Evolutionary conservation across 2,329 filamentous ascomycete species (phyloP).

Genomic region (Scytalidium lignicola): DNA sequence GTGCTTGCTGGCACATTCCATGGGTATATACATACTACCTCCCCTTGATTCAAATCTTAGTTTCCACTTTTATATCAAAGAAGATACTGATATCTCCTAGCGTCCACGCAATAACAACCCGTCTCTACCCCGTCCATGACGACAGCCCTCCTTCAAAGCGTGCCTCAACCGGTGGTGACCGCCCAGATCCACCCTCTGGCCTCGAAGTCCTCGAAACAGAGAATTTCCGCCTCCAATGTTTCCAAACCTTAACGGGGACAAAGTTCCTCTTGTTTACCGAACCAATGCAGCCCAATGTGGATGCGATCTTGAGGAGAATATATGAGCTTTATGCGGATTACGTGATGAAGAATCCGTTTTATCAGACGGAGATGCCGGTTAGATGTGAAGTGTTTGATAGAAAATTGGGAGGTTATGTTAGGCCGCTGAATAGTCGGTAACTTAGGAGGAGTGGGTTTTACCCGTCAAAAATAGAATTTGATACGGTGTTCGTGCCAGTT

Average conservation of each 20-base stretch:
- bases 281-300: slow-evolving; percentile 65
- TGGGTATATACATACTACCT: slow-evolving; percentile 51
- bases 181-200: slow-evolving; percentile 66
- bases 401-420: slow-evolving; percentile 74
- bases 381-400: slow-evolving; percentile 93
- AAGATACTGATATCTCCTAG: slow-evolving; percentile 31
- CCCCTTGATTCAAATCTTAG: slow-evolving; percentile 18
- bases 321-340: slow-evolving; percentile 96
- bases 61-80: not conserved
- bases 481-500: no score
- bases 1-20: slow-evolving; percentile 97
- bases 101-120: slow-evolving; percentile 64
- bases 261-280: slow-evolving; percentile 98
- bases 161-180: slow-evolving; percentile 40
- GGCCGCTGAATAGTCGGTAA: slow-evolving; percentile 59
- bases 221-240: slow-evolving; percentile 93
- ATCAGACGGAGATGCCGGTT: slow-evolving; percentile 95
- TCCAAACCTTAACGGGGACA: slow-evolving; percentile 86
- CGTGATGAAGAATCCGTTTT: slow-evolving; percentile 99
- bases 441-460: not conserved
- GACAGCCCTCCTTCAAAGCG: slow-evolving; percentile 40
- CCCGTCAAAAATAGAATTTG: no score
- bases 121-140: slow-evolving; percentile 53
- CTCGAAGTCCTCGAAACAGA: slow-evolving; percentile 91
- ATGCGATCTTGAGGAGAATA: slow-evolving; percentile 74